phyloP scores from a whole-genome alignment of 2,329 filamentous ascomycete species.

The Blastomyces gilchristii region DNA sequence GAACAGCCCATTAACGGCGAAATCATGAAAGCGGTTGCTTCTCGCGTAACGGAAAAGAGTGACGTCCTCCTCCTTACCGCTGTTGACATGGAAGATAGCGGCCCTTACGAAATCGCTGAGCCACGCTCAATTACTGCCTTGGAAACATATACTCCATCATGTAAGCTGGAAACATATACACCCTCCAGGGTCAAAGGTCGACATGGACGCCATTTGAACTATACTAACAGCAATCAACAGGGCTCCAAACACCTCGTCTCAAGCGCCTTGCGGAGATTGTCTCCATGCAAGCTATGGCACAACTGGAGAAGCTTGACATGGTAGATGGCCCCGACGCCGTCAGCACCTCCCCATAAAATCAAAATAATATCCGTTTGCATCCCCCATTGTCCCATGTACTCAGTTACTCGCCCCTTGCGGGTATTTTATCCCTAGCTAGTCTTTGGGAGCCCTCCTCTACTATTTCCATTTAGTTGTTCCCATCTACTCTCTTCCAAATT shows the following conservation, averaged over 20 bases:
- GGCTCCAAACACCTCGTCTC: slow-evolving; percentile 89
- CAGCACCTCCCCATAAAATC: slow-evolving; percentile 10
- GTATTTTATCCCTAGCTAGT: neutral
- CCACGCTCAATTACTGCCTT: slow-evolving; percentile 89
- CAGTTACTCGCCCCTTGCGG: neutral
- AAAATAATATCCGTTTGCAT: neutral
- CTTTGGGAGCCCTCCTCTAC: neutral
- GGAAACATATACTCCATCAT: slow-evolving; percentile 96
- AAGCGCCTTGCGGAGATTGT: slow-evolving; percentile 98
- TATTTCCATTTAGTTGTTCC: neutral
- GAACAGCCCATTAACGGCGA: slow-evolving; percentile 99
- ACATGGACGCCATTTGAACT: neutral
- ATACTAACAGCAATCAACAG: slow-evolving; percentile 39
- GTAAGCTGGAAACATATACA: slow-evolving; percentile 47
- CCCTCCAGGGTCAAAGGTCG: slow-evolving; percentile 1
- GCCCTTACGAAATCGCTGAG: slow-evolving; percentile 96
- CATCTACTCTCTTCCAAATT: neutral
- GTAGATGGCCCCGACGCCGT: slow-evolving; percentile 21
- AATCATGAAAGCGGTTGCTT: slow-evolving; percentile 99
- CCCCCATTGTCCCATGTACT: neutral
- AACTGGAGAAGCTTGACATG: slow-evolving; percentile 71
- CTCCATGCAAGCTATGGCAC: slow-evolving; percentile 87
- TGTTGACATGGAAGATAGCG: slow-evolving; percentile 98
- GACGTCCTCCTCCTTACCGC: slow-evolving; percentile 87
- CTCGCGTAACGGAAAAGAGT: slow-evolving; percentile 93